phyloP scores from a whole-genome alignment of 225 moss, liverwort and hornwort genomes.

The Neckera pumila region DNA sequence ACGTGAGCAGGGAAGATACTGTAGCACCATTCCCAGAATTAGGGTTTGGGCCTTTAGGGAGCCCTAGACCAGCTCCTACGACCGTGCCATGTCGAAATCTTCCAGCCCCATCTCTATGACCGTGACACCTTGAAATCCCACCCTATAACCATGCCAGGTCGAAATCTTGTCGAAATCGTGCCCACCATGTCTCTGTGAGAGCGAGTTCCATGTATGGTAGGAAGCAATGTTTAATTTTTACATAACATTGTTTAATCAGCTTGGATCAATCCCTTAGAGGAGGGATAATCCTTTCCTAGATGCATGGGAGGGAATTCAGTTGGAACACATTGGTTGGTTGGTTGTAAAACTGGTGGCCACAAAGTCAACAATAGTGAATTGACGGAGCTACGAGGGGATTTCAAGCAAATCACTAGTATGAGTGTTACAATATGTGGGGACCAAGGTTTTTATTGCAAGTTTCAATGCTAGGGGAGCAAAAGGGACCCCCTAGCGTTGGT shows the following conservation, averaged over 20 bases:
- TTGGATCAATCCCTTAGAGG: too few species aligned
- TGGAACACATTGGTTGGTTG: rapidly evolving
- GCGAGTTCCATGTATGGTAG: background rate
- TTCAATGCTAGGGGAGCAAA: too few species aligned
- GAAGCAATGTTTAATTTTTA: background rate
- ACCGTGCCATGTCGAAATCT: background rate
- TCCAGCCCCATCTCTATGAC: background rate
- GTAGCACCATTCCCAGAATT: background rate
- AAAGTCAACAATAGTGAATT: background rate
- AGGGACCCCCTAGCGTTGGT: rapidly evolving
- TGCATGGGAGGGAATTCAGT: rapidly evolving
- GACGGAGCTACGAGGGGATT: rapidly evolving
- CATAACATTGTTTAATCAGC: too few species aligned
- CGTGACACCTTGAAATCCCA: background rate
- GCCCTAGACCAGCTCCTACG: background rate
- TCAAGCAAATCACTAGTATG: too few species aligned
- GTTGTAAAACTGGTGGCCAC: background rate
- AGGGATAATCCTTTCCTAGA: background rate
- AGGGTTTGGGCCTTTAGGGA: background rate
- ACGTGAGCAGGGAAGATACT: background rate
- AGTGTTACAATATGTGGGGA: too few species aligned
- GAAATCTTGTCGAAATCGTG: background rate
- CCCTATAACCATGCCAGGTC: background rate
- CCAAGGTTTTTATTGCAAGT: too few species aligned
- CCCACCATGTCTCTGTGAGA: background rate